Conservation (phyloP, 345 rosid species). For the Dipteronia sinensis region DNA sequence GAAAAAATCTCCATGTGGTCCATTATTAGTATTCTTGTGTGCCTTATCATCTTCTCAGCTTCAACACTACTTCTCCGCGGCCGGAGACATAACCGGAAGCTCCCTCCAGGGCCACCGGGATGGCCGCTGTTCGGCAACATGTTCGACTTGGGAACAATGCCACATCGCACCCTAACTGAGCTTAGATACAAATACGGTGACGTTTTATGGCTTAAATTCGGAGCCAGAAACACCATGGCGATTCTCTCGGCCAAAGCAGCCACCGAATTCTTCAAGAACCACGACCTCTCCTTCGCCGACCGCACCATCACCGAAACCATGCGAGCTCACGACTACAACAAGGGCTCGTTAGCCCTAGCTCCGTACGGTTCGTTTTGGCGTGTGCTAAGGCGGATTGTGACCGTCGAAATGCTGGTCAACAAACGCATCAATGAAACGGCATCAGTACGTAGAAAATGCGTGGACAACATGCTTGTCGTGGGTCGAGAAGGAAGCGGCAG, state of each 20-base stretch:
- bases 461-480: constrained; percentile 47
- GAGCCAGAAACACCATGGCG: constrained; percentile 50
- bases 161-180: constrained; percentile 47
- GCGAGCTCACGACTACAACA: constrained; percentile 41
- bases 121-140: constrained; percentile 66
- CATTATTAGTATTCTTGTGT: constrained; percentile 5
- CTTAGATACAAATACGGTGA: constrained; percentile 43
- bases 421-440: constrained; percentile 46
- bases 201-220: constrained; percentile 51
- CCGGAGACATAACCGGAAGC: constrained; percentile 13
- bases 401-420: constrained; percentile 50
- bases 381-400: constrained; percentile 39
- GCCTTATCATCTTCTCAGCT: not conserved
- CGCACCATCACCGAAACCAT: constrained; percentile 49
- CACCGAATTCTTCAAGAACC: constrained; percentile 57
- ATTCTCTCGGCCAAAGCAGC: constrained; percentile 51
- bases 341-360: constrained; percentile 52
- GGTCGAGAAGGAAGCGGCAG: constrained; percentile 47
- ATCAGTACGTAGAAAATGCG: constrained; percentile 40
- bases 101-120: constrained; percentile 65
- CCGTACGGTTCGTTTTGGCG: constrained; percentile 64
- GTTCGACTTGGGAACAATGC: constrained; percentile 49
- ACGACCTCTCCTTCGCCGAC: constrained; percentile 50
- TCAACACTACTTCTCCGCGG: constrained; percentile 14
- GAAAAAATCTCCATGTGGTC: not conserved